phyloP scores from a whole-genome alignment of 352 stramenopile species.

The Globisporangium barbulae region DNA sequence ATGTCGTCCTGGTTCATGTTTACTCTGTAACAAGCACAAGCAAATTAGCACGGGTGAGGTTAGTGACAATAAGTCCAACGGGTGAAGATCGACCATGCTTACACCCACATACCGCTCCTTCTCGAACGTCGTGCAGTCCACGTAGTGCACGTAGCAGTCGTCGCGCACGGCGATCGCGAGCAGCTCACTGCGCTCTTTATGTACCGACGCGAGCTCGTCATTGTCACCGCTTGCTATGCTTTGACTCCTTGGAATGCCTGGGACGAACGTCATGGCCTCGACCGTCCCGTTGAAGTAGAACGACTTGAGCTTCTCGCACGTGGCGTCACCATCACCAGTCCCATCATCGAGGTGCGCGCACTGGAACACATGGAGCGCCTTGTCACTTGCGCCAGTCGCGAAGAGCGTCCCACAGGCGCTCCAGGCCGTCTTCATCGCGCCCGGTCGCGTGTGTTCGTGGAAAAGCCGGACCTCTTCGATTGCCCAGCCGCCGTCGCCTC shows the following conservation, averaged over 20 bases:
- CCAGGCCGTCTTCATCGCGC: constrained; percentile 67
- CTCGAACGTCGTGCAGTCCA: constrained; percentile 74
- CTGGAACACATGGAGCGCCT: constrained; percentile 67
- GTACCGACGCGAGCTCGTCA: not conserved
- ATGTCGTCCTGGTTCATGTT: constrained; percentile 88
- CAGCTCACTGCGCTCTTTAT: constrained; percentile 27
- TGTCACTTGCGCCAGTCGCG: constrained; percentile 72
- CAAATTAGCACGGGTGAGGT: not conserved
- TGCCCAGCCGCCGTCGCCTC: constrained; percentile 21
- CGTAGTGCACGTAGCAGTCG: constrained; percentile 85
- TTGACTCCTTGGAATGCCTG: constrained; percentile 5
- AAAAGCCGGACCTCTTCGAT: constrained; percentile 46
- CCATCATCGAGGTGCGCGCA: constrained; percentile 24
- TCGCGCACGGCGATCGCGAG: constrained; percentile 68
- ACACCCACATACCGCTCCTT: constrained; percentile 56
- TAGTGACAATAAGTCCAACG: not conserved
- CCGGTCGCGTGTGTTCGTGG: constrained; percentile 71
- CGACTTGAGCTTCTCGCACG: constrained; percentile 66
- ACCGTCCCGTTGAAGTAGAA: constrained; percentile 87
- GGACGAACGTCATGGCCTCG: constrained; percentile 60
- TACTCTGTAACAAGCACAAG: constrained; percentile 31
- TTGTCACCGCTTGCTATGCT: not conserved
- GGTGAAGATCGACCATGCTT: not conserved
- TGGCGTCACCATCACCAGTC: not conserved
- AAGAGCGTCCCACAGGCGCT: constrained; percentile 51